Base-by-base conservation (phyloP, 2,329 filamentous ascomycete species). In the Monosporascus cannonballus region DNA sequence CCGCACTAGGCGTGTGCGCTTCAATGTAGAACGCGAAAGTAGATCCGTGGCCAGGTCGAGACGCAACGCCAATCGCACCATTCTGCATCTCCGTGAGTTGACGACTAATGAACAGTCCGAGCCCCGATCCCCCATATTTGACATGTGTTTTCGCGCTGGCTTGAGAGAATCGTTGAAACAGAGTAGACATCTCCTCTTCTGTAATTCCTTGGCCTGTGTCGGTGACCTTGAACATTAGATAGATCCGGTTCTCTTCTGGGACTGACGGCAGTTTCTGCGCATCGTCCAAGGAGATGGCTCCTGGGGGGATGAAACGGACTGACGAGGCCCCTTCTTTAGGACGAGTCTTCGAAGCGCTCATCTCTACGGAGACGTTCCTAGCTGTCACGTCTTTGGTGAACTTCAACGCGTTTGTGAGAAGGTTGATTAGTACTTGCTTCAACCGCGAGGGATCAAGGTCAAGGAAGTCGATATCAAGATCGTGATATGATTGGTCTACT, bases 1-100 rank as follows among this genome's bases (percentile, higher is more conserved):
- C 66, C 7, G 69, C 67, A 18, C 65, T 73, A 1, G 77, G 76
- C 1, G 72, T 60, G 56, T 71, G 54, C 14, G 59, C 58, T 27
- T 84, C 85, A 65, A 90, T 79, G 64, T 89, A 90, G 64, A 91
- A 90, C 20, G 80, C 84, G 67, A 90, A 90, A 0, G 81, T 88
- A 66, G 84, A 88, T 25, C 87, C 87, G 42, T 80, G 74, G 11
- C 83, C 86, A 48, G 81, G 76, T 51, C 79, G 73, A 0, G 85
- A 87, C 1, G 80, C 76, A 4, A 90, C 85, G 4, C 86, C 86
- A 53, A 90, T 89, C 61, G 89, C 84, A 1, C 87, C 87, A 22
- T 86, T 86, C 67, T 90, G 87, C 55, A 90, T 74, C 64, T 90
- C 86, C 1, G 85, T 87, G 50, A 91, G 71, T 61, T 87, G 86